Conservation (phyloP, 768 basidiomycete genomes). For the Trametes punicea region DNA sequence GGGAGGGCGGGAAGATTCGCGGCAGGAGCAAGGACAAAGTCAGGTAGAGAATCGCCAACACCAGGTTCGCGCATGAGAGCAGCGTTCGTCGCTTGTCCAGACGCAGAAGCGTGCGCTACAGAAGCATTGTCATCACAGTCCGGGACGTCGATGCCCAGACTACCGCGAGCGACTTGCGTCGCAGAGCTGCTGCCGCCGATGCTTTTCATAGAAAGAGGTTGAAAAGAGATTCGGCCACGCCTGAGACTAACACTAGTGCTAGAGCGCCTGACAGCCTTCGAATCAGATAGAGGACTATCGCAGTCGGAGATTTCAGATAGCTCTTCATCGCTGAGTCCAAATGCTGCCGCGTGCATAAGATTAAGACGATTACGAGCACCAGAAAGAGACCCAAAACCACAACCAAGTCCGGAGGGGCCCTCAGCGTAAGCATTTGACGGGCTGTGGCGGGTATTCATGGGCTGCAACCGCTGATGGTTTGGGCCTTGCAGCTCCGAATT, state of each 20-base stretch:
- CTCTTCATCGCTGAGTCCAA: constrained; percentile 27
- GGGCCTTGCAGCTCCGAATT: too few species aligned
- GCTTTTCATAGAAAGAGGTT: not conserved
- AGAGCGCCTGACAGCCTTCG: not conserved
- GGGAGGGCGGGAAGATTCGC: not conserved
- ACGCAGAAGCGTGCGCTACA: not conserved
- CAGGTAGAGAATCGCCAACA: not conserved
- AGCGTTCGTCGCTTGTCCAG: not conserved
- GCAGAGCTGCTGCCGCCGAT: not conserved
- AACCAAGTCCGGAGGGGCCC: too few species aligned
- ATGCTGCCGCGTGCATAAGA: constrained; percentile 18
- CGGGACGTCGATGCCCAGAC: constrained; percentile 3
- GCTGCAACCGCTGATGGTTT: too few species aligned
- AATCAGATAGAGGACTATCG: constrained; percentile 6
- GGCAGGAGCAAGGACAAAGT: not conserved
- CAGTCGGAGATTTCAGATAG: constrained; percentile 26
- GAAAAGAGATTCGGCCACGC: constrained; percentile 10
- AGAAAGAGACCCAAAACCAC: constrained; percentile 5
- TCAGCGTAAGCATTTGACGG: too few species aligned
- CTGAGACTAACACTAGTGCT: not conserved
- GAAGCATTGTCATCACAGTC: constrained; percentile 27
- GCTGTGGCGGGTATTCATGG: too few species aligned
- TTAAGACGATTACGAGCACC: constrained; percentile 25
- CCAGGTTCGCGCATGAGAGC: not conserved
- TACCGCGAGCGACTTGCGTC: constrained; percentile 3